phyloP scores from a whole-genome alignment of 768 basidiomycete species.

The Hemileccinum rubropunctum region DNA sequence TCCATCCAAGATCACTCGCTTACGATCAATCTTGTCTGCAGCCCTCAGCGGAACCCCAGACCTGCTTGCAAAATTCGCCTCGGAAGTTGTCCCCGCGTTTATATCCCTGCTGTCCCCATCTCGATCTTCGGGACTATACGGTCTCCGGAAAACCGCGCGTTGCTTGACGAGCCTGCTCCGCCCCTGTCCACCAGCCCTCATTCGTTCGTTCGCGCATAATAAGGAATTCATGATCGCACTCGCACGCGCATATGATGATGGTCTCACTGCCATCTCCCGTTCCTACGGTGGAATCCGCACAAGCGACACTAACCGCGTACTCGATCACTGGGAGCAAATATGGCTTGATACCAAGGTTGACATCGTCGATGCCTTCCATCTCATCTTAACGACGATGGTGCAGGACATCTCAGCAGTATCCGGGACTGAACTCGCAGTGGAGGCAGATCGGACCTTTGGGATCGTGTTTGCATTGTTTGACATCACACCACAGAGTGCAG shows the following conservation, averaged over 20 bases:
- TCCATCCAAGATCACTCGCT: slow-evolving; percentile 41
- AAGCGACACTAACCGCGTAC: slow-evolving; percentile 26
- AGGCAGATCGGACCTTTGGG: slow-evolving; percentile 55
- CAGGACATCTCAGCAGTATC: slow-evolving; percentile 44
- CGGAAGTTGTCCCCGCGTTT: slow-evolving; percentile 57
- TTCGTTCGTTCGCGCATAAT: slow-evolving; percentile 51
- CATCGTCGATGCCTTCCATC: slow-evolving; percentile 66
- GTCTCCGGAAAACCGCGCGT: slow-evolving; percentile 59
- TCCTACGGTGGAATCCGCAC: slow-evolving; percentile 57
- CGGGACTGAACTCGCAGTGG: slow-evolving; percentile 41
- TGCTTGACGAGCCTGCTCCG: slow-evolving; percentile 55
- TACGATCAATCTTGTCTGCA: slow-evolving; percentile 43
- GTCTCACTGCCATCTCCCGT: slow-evolving; percentile 51
- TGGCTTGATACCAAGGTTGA: slow-evolving; percentile 75
- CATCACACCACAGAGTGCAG: slow-evolving; percentile 28
- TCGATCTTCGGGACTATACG: slow-evolving; percentile 52
- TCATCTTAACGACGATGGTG: slow-evolving; percentile 50
- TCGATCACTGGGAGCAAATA: slow-evolving; percentile 67
- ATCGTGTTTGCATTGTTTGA: slow-evolving; percentile 59
- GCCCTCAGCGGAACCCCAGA: slow-evolving; percentile 36
- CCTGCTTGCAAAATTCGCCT: slow-evolving; percentile 33
- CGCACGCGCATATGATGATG: slow-evolving; percentile 58
- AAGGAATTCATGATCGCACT: slow-evolving; percentile 54
- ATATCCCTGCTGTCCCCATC: slow-evolving; percentile 44
- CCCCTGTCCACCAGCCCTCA: slow-evolving; percentile 45